phyloP scores from a whole-genome alignment of 1,284 basidiomycete species.

The Moesziomyces parantarcticus region DNA sequence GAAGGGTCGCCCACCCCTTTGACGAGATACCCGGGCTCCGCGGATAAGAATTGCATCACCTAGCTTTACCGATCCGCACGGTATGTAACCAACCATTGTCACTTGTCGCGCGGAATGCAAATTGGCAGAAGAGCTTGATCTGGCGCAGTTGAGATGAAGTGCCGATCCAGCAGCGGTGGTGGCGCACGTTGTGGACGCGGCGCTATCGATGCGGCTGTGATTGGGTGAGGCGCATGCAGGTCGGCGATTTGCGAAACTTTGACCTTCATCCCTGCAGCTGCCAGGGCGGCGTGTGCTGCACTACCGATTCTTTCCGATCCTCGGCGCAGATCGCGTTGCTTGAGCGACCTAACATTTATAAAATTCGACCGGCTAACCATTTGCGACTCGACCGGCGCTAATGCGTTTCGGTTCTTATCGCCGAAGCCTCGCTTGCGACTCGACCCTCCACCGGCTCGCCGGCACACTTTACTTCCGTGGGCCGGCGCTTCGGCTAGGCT shows the following conservation, averaged over 20 bases:
- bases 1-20: background rate
- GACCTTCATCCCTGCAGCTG: background rate
- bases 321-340: background rate
- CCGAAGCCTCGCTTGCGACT: background rate
- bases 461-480: background rate
- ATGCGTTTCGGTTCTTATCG: background rate
- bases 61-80: background rate
- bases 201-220: background rate
- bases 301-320: background rate
- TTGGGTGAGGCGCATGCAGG: slow-evolving; percentile 3
- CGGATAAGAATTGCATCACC: background rate
- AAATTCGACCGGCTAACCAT: background rate
- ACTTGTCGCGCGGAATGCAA: too few relatives aligned
- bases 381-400: background rate
- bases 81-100: background rate
- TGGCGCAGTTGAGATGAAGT: too few relatives aligned
- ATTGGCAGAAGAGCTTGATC: too few relatives aligned
- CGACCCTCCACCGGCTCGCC: background rate
- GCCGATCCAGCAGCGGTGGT: too few relatives aligned
- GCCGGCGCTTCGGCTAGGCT: background rate
- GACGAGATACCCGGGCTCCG: background rate
- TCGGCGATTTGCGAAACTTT: slow-evolving; percentile 18
- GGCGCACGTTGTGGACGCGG: too few relatives aligned
- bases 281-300: background rate
- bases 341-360: too few relatives aligned